These are phyloP conservation scores for Tieghemostelium lacteum DNA, from an alignment of 78 protist species.

Conservation along the genomic window DNA sequence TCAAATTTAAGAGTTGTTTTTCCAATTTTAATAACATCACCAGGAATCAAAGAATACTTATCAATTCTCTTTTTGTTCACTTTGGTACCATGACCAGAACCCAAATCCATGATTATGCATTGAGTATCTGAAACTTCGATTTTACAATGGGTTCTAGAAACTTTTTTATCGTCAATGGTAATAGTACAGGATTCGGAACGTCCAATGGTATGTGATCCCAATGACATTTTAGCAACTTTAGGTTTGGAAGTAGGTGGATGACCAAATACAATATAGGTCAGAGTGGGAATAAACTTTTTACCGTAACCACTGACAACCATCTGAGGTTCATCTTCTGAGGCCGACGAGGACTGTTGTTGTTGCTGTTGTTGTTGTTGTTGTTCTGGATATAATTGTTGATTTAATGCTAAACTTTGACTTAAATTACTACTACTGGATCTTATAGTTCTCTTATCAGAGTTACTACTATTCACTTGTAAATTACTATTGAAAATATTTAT, in stretches of 20 bases:
- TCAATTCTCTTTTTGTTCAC: constrained; percentile 25
- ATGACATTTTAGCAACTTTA: neutral
- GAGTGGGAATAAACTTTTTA: constrained; percentile 25
- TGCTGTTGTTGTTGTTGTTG: neutral
- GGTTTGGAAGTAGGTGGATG: constrained; percentile 29
- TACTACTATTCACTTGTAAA: neutral
- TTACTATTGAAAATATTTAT: neutral
- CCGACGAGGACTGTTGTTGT: no score
- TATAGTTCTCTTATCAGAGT: neutral
- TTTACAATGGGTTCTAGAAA: constrained; percentile 62
- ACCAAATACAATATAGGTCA: constrained; percentile 1
- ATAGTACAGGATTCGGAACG: constrained; percentile 61
- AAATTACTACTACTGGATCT: neutral
- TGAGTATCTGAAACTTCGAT: constrained; percentile 46
- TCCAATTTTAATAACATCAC: constrained; percentile 59
- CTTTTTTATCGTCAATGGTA: constrained; percentile 32
- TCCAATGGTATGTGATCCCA: constrained; percentile 52
- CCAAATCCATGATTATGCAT: constrained; percentile 32
- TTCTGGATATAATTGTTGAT: neutral
- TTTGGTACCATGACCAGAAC: constrained; percentile 77
- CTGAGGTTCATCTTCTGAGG: neutral
- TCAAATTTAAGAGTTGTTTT: constrained; percentile 50
- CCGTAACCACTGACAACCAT: constrained; percentile 18
- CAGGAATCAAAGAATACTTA: constrained; percentile 3
- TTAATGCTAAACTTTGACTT: no score